Percentiles rank a stretch among this genome's conserved stretches.
phyloP scores from a whole-genome alignment of 179 eudicot species.

The Beta corolliflora region DNA sequence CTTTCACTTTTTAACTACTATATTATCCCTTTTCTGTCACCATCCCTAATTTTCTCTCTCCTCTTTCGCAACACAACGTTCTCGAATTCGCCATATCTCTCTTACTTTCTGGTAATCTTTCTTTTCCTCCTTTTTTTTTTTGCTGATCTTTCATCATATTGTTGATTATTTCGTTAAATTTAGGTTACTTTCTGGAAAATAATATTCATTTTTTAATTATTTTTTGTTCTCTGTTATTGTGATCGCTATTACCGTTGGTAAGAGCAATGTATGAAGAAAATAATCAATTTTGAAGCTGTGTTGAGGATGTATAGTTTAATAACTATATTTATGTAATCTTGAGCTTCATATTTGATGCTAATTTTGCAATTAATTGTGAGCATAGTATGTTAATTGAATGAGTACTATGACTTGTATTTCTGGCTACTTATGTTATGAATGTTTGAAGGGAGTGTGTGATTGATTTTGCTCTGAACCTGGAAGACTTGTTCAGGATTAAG shows the following conservation, averaged over 20 bases:
- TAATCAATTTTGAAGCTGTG: background rate
- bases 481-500: background rate
- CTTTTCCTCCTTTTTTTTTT: background rate
- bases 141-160: no score
- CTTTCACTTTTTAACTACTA: background rate
- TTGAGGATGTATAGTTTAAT: background rate
- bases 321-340: background rate
- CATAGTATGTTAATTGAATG: background rate
- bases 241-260: background rate
- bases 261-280: background rate
- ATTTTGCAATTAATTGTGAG: background rate
- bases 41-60: background rate
- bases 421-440: no score
- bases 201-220: no score
- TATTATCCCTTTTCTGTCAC: background rate
- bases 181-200: no score
- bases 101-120: slow-evolving; percentile 8
- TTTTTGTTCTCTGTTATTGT: background rate
- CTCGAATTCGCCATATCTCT: slow-evolving; percentile 5
- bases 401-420: background rate
- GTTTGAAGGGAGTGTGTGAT: no score
- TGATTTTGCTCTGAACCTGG: background rate
- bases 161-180: no score
- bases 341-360: background rate
- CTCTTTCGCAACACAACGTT: background rate